phyloP scores from a whole-genome alignment of 2,329 filamentous ascomycete species.

The Conoideocrella luteorostrata region DNA sequence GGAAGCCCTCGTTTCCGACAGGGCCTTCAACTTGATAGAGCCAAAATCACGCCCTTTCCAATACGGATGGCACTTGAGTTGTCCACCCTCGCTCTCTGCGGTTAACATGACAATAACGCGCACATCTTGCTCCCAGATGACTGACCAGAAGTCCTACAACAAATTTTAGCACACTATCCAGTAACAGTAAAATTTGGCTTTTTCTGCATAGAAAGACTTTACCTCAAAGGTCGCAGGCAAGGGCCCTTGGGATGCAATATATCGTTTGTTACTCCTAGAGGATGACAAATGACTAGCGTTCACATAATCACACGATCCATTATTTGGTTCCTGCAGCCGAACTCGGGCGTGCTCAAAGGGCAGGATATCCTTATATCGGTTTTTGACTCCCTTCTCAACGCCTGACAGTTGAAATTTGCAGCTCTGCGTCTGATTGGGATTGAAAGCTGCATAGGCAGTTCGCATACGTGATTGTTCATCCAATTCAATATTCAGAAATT shows the following conservation, averaged over 20 bases:
- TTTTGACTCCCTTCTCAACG: conserved; percentile 91
- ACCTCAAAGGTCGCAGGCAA: conserved; percentile 88
- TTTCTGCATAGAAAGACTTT: conserved; percentile 28
- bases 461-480: conserved; percentile 90
- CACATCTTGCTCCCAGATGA: conserved; percentile 94
- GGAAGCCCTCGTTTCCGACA: conserved; percentile 78
- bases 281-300: conserved; percentile 86
- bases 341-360: conserved; percentile 93
- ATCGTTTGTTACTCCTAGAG: conserved; percentile 77
- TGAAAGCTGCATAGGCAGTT: conserved; percentile 55
- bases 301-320: conserved; percentile 81
- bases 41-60: conserved; percentile 81
- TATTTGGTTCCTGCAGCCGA: conserved; percentile 60
- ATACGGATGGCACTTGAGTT: conserved; percentile 91
- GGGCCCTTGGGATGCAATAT: conserved; percentile 93
- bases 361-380: conserved; percentile 95
- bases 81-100: conserved; percentile 85
- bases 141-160: conserved; percentile 87
- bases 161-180: too few relatives aligned
- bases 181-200: too few relatives aligned
- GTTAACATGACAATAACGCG: conserved; percentile 95
- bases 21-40: conserved; percentile 62
- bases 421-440: conserved; percentile 24
- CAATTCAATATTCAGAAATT: conserved; percentile 77
- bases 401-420: conserved; percentile 69